Conservation (phyloP, 495 filamentous ascomycete genomes). For the Xylaria acuta region DNA sequence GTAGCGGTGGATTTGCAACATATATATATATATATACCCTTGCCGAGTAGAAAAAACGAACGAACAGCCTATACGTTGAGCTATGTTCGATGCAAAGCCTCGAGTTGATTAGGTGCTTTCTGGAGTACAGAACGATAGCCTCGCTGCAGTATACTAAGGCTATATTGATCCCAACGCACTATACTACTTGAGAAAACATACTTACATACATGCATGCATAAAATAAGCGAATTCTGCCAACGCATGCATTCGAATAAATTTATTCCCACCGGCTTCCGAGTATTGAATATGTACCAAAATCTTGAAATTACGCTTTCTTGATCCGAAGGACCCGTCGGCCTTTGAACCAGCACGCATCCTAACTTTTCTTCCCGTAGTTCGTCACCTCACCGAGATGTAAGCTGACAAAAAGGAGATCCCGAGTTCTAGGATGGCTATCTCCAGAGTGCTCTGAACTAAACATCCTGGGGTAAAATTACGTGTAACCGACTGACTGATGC, state of each 20-base stretch:
- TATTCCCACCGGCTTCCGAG: background rate
- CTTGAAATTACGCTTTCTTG: background rate
- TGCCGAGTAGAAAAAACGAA: slow-evolving; percentile 19
- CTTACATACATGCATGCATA: slow-evolving; percentile 11
- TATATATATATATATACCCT: slow-evolving; percentile 24
- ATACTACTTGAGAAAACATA: slow-evolving; percentile 28
- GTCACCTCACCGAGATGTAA: background rate
- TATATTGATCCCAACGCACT: slow-evolving; percentile 18
- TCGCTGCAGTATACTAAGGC: background rate
- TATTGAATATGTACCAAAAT: background rate
- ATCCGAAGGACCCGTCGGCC: background rate
- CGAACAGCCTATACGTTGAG: background rate
- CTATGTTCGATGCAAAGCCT: background rate
- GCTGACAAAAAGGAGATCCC: background rate
- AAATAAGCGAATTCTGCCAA: slow-evolving; percentile 6
- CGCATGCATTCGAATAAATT: background rate
- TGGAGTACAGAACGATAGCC: background rate
- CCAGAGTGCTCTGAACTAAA: background rate
- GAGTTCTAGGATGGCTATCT: background rate
- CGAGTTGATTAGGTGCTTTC: background rate
- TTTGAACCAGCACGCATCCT: background rate
- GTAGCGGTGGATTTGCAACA: slow-evolving; percentile 26
- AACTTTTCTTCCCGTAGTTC: background rate
- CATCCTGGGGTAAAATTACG: background rate
- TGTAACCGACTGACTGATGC: background rate